Conservation (phyloP, 2,329 filamentous ascomycete genomes). For the Zymoseptoria tritici region DNA sequence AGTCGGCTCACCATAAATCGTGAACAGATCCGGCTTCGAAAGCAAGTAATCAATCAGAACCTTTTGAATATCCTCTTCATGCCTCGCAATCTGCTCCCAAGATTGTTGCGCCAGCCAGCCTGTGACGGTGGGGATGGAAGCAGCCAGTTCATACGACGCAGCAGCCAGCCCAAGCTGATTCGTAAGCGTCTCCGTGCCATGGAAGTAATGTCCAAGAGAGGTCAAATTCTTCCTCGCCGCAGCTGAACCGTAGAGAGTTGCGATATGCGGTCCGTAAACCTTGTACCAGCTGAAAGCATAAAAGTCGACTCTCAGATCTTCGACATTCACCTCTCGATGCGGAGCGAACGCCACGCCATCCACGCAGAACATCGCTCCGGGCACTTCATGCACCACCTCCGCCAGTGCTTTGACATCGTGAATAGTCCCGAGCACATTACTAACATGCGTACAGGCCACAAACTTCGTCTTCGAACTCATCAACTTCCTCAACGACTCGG, state of each 20-base stretch:
- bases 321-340: constrained; percentile 62
- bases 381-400: constrained; percentile 44
- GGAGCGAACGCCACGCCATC: constrained; percentile 73
- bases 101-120: constrained; percentile 42
- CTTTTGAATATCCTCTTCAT: constrained; percentile 55
- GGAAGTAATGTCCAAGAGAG: constrained; percentile 62
- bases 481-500: constrained; percentile 50
- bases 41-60: constrained; percentile 54
- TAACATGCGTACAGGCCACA: constrained; percentile 65
- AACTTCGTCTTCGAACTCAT: constrained; percentile 59
- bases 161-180: constrained; percentile 63
- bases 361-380: constrained; percentile 58
- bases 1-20: constrained; percentile 51
- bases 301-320: constrained; percentile 62
- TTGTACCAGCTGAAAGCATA: constrained; percentile 81
- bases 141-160: constrained; percentile 62
- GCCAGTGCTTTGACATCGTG: constrained; percentile 54
- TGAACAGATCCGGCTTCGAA: constrained; percentile 42
- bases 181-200: constrained; percentile 48
- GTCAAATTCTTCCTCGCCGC: constrained; percentile 49
- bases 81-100: constrained; percentile 48
- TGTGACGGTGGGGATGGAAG: constrained; percentile 54
- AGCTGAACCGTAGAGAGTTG: constrained; percentile 59
- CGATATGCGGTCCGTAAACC: constrained; percentile 68
- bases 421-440: constrained; percentile 66